Evolutionary conservation across 768 basidiomycete genomes (phyloP), one percentile per base, ranked within the genome.

Genomic region (Leccinum longicurvipes): DNA sequence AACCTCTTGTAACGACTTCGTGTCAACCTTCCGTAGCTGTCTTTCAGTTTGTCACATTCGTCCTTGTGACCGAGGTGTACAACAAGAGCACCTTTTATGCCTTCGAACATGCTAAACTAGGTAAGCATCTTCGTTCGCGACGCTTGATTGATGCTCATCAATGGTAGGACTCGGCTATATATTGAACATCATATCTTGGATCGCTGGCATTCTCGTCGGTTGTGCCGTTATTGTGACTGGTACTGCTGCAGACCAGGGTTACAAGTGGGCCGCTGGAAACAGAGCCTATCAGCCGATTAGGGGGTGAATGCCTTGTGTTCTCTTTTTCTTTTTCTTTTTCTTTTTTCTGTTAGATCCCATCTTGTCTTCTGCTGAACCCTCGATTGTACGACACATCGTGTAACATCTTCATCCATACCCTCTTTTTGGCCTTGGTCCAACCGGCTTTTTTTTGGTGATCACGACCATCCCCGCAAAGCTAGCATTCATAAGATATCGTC

Each of bases 251-350:
- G 73, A 76, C 56, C 70, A 65, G 29, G 79, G 55, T 21, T 74
- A 86, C 58, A 74, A 72, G 54, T 91, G 89, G 89, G 89, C 89
- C 36, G 89, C 89, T 32, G 89, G 89, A 45, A 85, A 86, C 60
- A 78, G 87, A 54, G 81, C 81, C 12, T 89, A 91, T 67, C 73
- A 67, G 8, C 73, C 69, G 4, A 72, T 74, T 21, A 55, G 47
- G 1, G 66, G 58, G 17, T 70, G 54, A 71, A 25, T 31, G 19
- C 21, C 9, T 31, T 24, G 24, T 28, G 11, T 25, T 31, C 9
- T 4, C 0, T 6, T 12, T n/a, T 44, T 9, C 8, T 9, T 11
- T 36, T 46, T 4, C 0, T 6, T 12, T n/a, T 44, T 9, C 8
- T 9, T 11, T 36, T 46, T 49, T 45, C 3, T 54, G 39, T 47